Base-by-base conservation (phyloP, 257 asterid genomes). In the Knoxia roxburghii region DNA sequence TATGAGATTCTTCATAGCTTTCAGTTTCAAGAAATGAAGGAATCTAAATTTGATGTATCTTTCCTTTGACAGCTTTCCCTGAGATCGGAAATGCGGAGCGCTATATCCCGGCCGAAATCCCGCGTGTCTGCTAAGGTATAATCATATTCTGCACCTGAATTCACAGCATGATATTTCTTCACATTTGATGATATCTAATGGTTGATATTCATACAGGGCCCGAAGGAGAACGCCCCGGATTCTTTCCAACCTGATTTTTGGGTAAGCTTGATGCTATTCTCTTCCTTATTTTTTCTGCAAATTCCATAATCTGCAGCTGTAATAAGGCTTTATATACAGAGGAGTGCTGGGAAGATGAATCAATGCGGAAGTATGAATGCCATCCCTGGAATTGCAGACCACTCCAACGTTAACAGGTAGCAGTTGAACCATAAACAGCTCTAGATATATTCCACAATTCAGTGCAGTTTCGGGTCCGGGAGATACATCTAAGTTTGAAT, bases 61-160 rank as follows among this genome's bases (percentile, higher is more conserved):
- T 37, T 37, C 6, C 6, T 37, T 72, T 61, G 69, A 61, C 85
- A 91, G 98, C 86, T 91, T 72, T 85, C 96, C 61, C 75, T 89
- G 60, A 75, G 70, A 65, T 63, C 94, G 65, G 84, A 77, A 50
- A 46, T 37, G 48, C 78, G 85, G 37, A 62, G 49, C 20, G 46
- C 50, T 45, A 69, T 63, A 67, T 35, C 82, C 51, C 80, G 24
- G 68, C 72, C 75, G 26, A 75, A 79, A 61, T 66, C 67, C 33
- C 75, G 33, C 58, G 58, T 53, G 55, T 74, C 75, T 2, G 69
- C 61, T 59, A 81, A 83, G 89, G 94, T 87, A 78, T 77, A 83
- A 57, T 70, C 76, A 33, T 43, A 5, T n/a, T n/a, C n/a, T n/a
- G n/a, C n/a, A n/a, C n/a, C n/a, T n/a, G n/a, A 43, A 1, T 6